Percentiles rank a stretch among this genome's conserved stretches.
Evolutionary conservation across 352 stramenopile species (phyloP).

Genomic region (Phytophthora brassicae): DNA sequence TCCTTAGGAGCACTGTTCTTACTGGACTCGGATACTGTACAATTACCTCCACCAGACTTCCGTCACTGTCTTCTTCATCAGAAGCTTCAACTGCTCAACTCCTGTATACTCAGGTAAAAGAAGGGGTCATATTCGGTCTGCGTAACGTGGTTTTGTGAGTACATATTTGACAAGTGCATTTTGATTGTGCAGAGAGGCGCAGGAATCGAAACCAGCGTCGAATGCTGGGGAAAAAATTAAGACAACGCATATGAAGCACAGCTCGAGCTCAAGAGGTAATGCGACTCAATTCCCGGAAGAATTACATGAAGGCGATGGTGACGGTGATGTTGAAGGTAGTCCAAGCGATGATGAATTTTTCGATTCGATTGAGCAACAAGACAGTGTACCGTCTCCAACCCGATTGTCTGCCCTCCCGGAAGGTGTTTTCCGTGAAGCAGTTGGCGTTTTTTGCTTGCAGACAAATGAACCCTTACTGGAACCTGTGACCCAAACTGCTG

Average conservation of each 20-base stretch:
- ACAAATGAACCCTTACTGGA: conserved; percentile 58
- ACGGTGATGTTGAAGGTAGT: conserved; percentile 33
- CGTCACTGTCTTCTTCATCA: conserved; percentile 78
- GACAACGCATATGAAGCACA: not conserved
- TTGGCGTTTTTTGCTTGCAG: conserved; percentile 43
- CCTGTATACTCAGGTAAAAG: conserved; percentile 64
- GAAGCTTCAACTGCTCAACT: conserved; percentile 81
- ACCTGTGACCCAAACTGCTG: conserved; percentile 62
- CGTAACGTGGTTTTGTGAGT: not conserved
- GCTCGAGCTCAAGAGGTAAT: not conserved
- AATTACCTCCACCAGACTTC: conserved; percentile 65
- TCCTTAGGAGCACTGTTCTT: conserved; percentile 59
- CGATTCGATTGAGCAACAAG: conserved; percentile 70
- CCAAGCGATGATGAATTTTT: conserved; percentile 84
- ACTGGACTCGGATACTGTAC: conserved; percentile 45
- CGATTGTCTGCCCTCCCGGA: conserved; percentile 17
- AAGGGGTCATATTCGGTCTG: not conserved
- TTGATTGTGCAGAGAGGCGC: conserved; percentile 22
- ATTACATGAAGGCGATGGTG: conserved; percentile 2
- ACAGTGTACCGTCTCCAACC: conserved; percentile 23
- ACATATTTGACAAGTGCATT: not conserved
- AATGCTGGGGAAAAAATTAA: conserved; percentile 12
- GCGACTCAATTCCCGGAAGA: not conserved
- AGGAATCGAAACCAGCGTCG: conserved; percentile 25
- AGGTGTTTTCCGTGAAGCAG: conserved; percentile 37